phyloP scores from a whole-genome alignment of 1,139 yeast genomes.

The Suhomyces coccinellae region DNA sequence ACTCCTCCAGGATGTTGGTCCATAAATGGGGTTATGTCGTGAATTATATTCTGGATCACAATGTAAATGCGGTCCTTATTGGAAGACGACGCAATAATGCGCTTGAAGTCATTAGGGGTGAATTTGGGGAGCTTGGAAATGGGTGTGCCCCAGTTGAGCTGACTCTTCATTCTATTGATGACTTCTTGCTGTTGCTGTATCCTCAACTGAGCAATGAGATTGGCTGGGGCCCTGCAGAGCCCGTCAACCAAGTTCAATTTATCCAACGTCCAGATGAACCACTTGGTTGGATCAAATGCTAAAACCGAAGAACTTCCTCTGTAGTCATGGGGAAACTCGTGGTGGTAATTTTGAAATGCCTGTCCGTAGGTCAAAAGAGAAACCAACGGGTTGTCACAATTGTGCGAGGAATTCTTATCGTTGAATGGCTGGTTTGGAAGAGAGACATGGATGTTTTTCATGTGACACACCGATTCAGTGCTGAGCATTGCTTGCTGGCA shows the following conservation, averaged over 20 bases:
- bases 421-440: conserved; percentile 60
- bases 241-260: conserved; percentile 41
- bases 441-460: conserved; percentile 40
- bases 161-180: conserved; percentile 59
- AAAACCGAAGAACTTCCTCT: conserved; percentile 49
- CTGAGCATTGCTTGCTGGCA: conserved; percentile 60
- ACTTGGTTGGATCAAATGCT: conserved; percentile 68
- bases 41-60: conserved; percentile 58
- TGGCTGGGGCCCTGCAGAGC: conserved; percentile 43
- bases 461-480: conserved; percentile 64
- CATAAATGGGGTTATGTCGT: conserved; percentile 71
- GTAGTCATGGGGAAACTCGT: conserved; percentile 72
- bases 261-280: conserved; percentile 49
- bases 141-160: conserved; percentile 76
- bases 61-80: conserved; percentile 43
- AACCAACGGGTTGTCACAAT: conserved; percentile 51
- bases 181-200: conserved; percentile 67
- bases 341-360: conserved; percentile 65
- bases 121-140: conserved; percentile 63
- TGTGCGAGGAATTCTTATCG: conserved; percentile 56
- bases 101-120: conserved; percentile 51
- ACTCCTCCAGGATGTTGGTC: conserved; percentile 75
- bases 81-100: conserved; percentile 35
- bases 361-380: conserved; percentile 66
- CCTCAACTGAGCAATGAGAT: conserved; percentile 54